A percentile compares a stretch with the other conserved stretches of the same genome.
Conservation (phyloP, 2,329 filamentous ascomycete genomes). For the Sarocladiaceae sp. region DNA sequence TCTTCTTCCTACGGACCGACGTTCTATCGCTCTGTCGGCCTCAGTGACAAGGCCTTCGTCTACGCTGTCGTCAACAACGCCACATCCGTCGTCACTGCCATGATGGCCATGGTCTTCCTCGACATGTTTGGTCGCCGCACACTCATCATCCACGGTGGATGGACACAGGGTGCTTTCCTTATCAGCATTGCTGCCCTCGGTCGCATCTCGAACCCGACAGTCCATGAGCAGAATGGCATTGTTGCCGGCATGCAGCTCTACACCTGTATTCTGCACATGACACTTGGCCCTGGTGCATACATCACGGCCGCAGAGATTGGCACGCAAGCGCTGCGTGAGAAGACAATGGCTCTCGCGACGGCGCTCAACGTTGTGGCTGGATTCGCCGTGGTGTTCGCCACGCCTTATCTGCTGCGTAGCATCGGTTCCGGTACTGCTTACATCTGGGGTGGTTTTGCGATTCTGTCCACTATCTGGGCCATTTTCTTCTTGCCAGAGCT, state of each 20-base stretch:
- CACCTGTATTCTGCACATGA: slow-evolving; percentile 12
- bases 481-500: no score
- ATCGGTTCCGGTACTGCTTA: no score
- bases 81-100: slow-evolving; percentile 12
- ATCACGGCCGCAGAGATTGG: slow-evolving; percentile 17
- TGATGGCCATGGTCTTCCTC: slow-evolving; percentile 13
- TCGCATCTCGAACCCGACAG: slow-evolving; percentile 2
- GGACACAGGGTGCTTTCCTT: slow-evolving; percentile 13
- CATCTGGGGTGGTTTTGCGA: no score
- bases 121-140: slow-evolving; percentile 13
- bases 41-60: not conserved
- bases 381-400: slow-evolving; percentile 16
- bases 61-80: slow-evolving; percentile 13
- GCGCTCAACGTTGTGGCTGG: slow-evolving; percentile 16
- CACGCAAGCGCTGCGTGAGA: slow-evolving; percentile 13
- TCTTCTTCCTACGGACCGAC: slow-evolving; percentile 1
- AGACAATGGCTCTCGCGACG: slow-evolving; percentile 17
- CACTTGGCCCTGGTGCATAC: slow-evolving; percentile 14
- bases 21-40: not conserved
- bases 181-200: slow-evolving; percentile 12
- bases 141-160: slow-evolving; percentile 13
- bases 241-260: slow-evolving; percentile 11
- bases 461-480: no score
- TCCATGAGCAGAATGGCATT: slow-evolving; percentile 8
- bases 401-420: slow-evolving; percentile 16